These are phyloP conservation scores for Populus hybrid DNA, from an alignment of 441 rosid species.

Conservation along the genomic window DNA sequence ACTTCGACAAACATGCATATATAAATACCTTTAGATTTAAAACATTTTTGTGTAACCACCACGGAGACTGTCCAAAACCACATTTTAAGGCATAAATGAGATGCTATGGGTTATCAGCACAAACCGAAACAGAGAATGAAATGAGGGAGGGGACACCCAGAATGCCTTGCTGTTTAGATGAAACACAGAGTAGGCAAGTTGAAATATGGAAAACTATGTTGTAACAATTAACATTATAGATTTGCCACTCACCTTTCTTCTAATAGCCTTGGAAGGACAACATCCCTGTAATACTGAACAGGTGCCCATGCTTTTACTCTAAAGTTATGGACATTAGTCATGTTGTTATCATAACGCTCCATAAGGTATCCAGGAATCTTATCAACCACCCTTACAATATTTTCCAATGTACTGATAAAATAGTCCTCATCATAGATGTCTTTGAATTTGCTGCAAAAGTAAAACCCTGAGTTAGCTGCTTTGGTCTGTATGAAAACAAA, in stretches of 20 bases:
- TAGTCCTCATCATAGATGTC: conserved; percentile 92
- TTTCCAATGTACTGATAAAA: conserved; percentile 67
- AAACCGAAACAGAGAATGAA: neutral
- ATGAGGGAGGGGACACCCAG: neutral
- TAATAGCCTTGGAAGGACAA: conserved; percentile 82
- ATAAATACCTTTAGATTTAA: neutral
- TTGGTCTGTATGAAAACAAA: neutral
- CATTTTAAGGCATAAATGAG: neutral
- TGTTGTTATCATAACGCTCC: conserved; percentile 93
- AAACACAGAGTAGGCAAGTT: conserved; percentile 8
- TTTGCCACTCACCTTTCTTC: conserved; percentile 86
- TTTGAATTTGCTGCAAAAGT: conserved; percentile 70
- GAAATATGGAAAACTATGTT: conserved; percentile 5
- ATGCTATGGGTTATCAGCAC: neutral
- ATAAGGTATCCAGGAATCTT: conserved; percentile 81
- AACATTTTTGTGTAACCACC: neutral
- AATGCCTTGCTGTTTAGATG: neutral
- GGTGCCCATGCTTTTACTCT: conserved; percentile 99
- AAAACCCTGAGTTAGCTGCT: conserved; percentile 21
- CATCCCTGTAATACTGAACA: conserved; percentile 77
- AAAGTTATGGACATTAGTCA: conserved; percentile 95
- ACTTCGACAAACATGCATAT: no score
- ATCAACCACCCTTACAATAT: conserved; percentile 81
- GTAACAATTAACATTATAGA: conserved; percentile 8
- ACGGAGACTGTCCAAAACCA: neutral